These are phyloP conservation scores for Crucihimalaya himalaica DNA, from an alignment of 345 rosid species.

Conservation along the genomic window DNA sequence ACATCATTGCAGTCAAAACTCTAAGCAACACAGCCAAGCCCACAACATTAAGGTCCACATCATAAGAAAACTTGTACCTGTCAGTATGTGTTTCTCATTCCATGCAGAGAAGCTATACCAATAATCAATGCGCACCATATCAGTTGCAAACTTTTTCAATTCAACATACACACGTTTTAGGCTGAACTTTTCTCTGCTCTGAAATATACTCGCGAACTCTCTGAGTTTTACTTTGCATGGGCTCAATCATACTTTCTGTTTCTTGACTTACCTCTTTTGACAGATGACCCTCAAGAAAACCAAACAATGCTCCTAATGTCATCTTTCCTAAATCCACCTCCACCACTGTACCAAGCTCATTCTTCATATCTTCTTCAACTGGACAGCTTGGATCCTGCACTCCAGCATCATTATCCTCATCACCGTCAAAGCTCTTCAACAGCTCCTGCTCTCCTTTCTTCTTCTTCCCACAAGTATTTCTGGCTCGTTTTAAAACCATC, in stretches of 20 bases:
- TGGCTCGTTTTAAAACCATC: slow-evolving; percentile 8
- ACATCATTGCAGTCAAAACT: background rate
- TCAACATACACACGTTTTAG: slow-evolving; percentile 1
- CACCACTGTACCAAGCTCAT: background rate
- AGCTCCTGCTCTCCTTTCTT: background rate
- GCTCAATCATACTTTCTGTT: slow-evolving; percentile 55
- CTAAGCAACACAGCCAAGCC: background rate
- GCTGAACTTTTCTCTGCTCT: slow-evolving; percentile 49
- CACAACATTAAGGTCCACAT: background rate
- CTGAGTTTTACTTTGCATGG: slow-evolving; percentile 48
- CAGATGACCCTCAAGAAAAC: slow-evolving; percentile 53
- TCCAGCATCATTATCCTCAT: background rate
- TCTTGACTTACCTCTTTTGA: slow-evolving; percentile 52
- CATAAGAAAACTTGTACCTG: background rate
- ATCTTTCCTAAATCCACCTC: slow-evolving; percentile 47
- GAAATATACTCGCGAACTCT: slow-evolving; percentile 44
- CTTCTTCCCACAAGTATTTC: background rate
- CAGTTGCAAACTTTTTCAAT: background rate
- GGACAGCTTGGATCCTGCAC: background rate
- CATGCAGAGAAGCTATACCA: background rate
- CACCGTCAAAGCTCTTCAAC: background rate
- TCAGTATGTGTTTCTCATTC: background rate
- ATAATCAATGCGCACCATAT: background rate
- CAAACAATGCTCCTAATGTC: slow-evolving; percentile 61
- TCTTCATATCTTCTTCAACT: slow-evolving; percentile 5